A percentile compares a stretch with the other conserved stretches of the same genome.
These are phyloP conservation scores for Biscogniauxia marginata DNA, from an alignment of 2,329 filamentous ascomycete genomes.

Conservation along the genomic window DNA sequence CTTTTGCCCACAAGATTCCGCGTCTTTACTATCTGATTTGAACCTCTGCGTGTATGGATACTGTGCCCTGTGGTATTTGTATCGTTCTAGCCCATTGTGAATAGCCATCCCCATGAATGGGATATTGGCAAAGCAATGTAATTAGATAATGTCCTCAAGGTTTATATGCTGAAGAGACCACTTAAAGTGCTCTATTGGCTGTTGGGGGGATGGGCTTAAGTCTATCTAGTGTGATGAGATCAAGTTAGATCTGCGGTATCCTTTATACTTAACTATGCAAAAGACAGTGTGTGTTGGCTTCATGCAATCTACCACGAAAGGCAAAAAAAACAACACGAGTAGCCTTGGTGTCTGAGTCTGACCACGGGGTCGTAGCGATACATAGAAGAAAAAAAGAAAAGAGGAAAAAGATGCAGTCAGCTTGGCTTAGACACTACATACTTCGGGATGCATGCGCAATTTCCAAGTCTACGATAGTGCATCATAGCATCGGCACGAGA, in stretches of 20 bases:
- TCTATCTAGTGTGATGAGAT: neutral
- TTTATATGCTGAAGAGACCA: neutral
- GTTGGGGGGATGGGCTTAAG: neutral
- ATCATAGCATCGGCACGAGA: conserved; percentile 9
- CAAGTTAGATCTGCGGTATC: neutral
- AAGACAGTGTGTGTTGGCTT: neutral
- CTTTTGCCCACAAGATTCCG: neutral
- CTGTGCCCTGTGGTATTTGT: neutral
- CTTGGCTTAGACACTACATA: conserved; percentile 1
- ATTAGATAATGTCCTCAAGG: neutral
- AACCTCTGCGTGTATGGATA: neutral
- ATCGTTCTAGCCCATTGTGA: neutral
- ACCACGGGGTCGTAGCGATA: neutral
- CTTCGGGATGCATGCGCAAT: conserved; percentile 2
- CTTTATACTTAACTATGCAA: conserved; percentile 6
- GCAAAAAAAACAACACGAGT: neutral
- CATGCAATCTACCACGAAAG: conserved; percentile 1
- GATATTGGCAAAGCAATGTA: neutral
- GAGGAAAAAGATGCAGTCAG: conserved; percentile 1
- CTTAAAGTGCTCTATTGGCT: neutral
- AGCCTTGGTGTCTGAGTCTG: neutral
- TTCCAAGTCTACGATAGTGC: conserved; percentile 2
- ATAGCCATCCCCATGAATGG: conserved; percentile 7
- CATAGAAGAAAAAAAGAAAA: neutral
- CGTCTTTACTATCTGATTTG: neutral